These are phyloP conservation scores for Nitzschia inconspicua DNA, from an alignment of 108 stramenopile species.

Conservation along the genomic window DNA sequence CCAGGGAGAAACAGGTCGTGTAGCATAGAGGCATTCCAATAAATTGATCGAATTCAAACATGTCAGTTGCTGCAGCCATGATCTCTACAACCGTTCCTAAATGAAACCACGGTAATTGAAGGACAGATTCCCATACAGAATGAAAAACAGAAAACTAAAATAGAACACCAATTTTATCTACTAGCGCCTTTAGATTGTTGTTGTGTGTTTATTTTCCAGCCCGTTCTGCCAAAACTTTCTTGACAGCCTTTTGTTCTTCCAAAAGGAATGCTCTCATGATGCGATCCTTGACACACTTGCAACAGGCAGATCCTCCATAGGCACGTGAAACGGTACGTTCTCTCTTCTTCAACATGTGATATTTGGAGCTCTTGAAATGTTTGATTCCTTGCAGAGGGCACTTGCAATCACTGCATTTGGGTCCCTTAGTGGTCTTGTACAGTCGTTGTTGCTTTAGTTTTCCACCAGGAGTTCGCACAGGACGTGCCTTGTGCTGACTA, in stretches of 20 bases:
- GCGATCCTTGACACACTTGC: conserved; percentile 85
- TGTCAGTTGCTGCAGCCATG: too few species aligned
- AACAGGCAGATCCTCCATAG: conserved; percentile 94
- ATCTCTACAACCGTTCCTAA: too few species aligned
- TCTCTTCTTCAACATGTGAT: conserved; percentile 87
- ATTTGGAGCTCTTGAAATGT: conserved; percentile 54
- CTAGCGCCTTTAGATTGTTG: too few species aligned
- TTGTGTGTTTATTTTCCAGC: conserved; percentile 25
- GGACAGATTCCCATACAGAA: too few species aligned
- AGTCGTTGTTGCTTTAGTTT: conserved; percentile 82
- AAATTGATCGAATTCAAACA: too few species aligned
- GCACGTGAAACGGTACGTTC: conserved; percentile 97
- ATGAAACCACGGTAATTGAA: too few species aligned
- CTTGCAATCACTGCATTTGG: conserved; percentile 93
- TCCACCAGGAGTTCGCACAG: conserved; percentile 92
- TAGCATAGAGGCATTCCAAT: too few species aligned
- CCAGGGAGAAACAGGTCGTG: too few species aligned
- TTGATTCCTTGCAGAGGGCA: conserved; percentile 87
- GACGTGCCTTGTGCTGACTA: conserved; percentile 68
- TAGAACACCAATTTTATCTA: too few species aligned
- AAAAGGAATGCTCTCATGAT: conserved; percentile 98
- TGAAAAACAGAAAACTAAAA: too few species aligned
- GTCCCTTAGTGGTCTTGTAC: conserved; percentile 89
- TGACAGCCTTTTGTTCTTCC: conserved; percentile 99
- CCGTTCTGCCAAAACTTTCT: conserved; percentile 95